Evolutionary conservation across 345 rosid genomes (phyloP), one percentile per base, ranked within the genome.

Genomic region (Citrus unshiu): DNA sequence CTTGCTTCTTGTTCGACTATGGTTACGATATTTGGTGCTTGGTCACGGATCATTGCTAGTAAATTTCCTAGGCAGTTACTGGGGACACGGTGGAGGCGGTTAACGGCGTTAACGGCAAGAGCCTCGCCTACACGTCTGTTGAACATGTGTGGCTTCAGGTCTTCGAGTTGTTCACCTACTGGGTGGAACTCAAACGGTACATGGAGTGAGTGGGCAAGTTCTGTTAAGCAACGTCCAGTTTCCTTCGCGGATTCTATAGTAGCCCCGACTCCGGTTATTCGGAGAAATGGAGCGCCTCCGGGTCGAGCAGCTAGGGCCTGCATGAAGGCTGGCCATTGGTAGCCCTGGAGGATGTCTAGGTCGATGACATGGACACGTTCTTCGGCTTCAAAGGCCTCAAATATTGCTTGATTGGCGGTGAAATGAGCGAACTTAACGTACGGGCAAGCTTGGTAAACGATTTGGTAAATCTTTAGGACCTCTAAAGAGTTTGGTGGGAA

Each of bases 251-350:
- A 46, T 18, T 89, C 89, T 13, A 86, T 75, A 4, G 82, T 49
- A 2, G 90, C 65, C 29, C 92, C 91, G 0, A 90, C 90, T 29
- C 94, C 94, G 0, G 94, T 90, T 65, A 91, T 88, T 56, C 92
- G 83, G 22, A 91, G 90, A 75, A 89, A 91, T 0, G 92, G 92
- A 69, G 92, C 84, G 6, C 92, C 92, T 0, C 80, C 85, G 0
- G 92, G 88, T 68, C 94, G 79, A 39, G 90, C 92, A 13, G 91
- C 91, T 9, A 91, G 83, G 63, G 92, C 94, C 83, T 89, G 94
- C 94, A 91, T 91, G 86, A 91, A 86, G 56, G 94, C 94, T 9
- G 94, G 94, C 94, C 94, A 91, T 60, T 91, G 94, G 84, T 91
- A 91, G 30, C 94, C 94, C 56, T 91, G 94, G 59, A 81, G 90